Conservation (phyloP, 495 filamentous ascomycete genomes). For the Penicillium pancosmium region DNA sequence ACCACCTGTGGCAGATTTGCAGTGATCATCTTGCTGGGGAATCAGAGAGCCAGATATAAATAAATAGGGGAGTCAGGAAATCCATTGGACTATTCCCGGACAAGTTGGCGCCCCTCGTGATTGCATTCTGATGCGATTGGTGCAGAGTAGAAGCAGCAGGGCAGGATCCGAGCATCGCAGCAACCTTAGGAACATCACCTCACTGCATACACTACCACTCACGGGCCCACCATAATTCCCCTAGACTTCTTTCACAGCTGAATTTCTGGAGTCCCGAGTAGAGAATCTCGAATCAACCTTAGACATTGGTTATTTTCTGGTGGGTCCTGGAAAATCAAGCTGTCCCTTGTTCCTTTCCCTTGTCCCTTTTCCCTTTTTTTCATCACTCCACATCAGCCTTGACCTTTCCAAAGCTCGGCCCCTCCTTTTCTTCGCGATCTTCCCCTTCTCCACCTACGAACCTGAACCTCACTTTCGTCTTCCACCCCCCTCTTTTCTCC, state of each 20-base stretch:
- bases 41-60: conserved; percentile 8
- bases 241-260: too few relatives aligned
- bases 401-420: conserved; percentile 5
- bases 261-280: too few relatives aligned
- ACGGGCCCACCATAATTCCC: too few relatives aligned
- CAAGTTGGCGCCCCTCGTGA: conserved; percentile 21
- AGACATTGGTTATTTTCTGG: too few relatives aligned
- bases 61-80: conserved; percentile 14
- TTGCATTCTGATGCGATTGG: conserved; percentile 26
- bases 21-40: neutral
- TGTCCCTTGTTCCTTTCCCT: neutral
- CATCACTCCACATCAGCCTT: neutral
- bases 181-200: neutral
- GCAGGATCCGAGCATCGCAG: neutral
- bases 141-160: conserved; percentile 11
- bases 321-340: neutral
- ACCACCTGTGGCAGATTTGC: neutral
- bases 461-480: neutral
- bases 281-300: too few relatives aligned
- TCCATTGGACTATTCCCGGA: conserved; percentile 1
- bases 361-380: neutral
- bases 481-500: conserved; percentile 14
- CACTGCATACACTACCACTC: too few relatives aligned
- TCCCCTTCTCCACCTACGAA: conserved; percentile 17
- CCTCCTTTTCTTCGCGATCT: conserved; percentile 25